phyloP scores from a whole-genome alignment of 352 stramenopile species.

The Globisporangium spinosum region DNA sequence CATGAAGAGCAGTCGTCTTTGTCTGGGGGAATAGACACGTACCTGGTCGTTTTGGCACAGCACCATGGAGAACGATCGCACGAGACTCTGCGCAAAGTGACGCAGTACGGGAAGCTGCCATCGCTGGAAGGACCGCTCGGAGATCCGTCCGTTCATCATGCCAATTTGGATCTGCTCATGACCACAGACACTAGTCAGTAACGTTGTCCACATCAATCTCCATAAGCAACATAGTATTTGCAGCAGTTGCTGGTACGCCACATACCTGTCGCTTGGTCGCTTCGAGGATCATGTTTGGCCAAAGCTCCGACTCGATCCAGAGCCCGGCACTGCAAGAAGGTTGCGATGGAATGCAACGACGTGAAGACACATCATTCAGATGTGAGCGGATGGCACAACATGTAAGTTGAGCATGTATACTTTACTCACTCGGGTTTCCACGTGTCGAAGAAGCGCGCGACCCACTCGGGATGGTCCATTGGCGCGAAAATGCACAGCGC shows the following conservation, averaged over 20 bases:
- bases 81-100: constrained; percentile 23
- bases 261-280: constrained; percentile 32
- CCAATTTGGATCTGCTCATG: constrained; percentile 44
- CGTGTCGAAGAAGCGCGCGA: constrained; percentile 54
- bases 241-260: not conserved
- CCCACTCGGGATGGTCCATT: constrained; percentile 47
- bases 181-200: not conserved
- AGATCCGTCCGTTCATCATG: constrained; percentile 66
- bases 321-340: constrained; percentile 40
- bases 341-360: no score
- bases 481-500: constrained; percentile 60
- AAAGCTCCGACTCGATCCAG: constrained; percentile 83
- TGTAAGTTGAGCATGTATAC: no score
- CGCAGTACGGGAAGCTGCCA: constrained; percentile 45
- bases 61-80: constrained; percentile 48
- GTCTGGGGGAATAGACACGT: not conserved
- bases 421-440: constrained; percentile 54
- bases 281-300: constrained; percentile 66
- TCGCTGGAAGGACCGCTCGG: constrained; percentile 36
- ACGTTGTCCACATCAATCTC: no score
- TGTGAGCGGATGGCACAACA: no score
- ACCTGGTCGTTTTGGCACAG: constrained; percentile 62
- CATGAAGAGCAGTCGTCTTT: not conserved
- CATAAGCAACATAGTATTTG: not conserved
- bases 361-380: no score